Evolutionary conservation across 257 asterid genomes (phyloP).

Genomic region (Cinchona pubescens): DNA sequence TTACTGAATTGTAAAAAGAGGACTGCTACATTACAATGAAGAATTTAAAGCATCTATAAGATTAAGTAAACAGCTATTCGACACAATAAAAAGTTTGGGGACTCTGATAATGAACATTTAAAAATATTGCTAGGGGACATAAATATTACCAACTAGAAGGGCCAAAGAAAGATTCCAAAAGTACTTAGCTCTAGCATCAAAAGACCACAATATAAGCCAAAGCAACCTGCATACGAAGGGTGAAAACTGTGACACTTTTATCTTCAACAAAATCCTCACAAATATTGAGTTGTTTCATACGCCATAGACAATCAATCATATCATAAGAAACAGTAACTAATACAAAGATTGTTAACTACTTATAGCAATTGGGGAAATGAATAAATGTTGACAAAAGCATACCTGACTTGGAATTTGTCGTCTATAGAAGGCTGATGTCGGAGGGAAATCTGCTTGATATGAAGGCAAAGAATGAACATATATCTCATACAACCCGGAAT

Average conservation of each 20-base stretch:
- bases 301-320: neutral
- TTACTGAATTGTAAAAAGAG: neutral
- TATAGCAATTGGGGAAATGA: neutral
- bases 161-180: no score
- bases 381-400: conserved; percentile 13
- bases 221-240: neutral
- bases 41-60: neutral
- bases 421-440: conserved; percentile 41
- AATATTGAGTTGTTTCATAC: neutral
- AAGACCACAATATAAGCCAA: neutral
- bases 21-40: neutral
- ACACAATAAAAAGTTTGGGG: neutral
- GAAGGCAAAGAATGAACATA: conserved; percentile 46
- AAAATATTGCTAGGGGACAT: neutral
- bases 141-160: neutral
- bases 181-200: neutral
- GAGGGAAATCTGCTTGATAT: conserved; percentile 30
- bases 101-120: neutral
- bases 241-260: neutral
- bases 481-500: conserved; percentile 36
- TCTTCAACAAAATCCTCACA: no score
- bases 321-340: neutral
- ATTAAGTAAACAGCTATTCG: neutral
- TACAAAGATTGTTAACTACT: neutral
- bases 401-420: conserved; percentile 56